These are phyloP conservation scores for Cryptomeria japonica DNA, from an alignment of 75 land plant species.

Conservation along the genomic window DNA sequence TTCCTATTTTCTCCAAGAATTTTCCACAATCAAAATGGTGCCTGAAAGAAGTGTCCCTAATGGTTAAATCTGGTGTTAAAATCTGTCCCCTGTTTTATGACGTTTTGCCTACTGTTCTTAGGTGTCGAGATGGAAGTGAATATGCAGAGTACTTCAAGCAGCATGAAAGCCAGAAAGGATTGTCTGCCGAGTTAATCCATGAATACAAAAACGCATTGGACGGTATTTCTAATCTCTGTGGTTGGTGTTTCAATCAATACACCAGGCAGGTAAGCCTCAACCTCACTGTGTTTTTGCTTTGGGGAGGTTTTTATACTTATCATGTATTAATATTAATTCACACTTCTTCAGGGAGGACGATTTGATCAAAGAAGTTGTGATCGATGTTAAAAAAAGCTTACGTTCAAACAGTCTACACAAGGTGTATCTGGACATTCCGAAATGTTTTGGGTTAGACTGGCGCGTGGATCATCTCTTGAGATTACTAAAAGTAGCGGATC, in stretches of 20 bases:
- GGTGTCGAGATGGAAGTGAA: background rate
- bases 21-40: background rate
- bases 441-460: background rate
- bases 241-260: background rate
- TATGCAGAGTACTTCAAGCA: background rate
- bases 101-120: background rate
- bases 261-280: background rate
- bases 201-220: background rate
- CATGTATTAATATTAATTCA: background rate
- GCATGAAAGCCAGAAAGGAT: background rate
- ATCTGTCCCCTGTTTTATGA: background rate
- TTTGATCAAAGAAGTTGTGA: background rate
- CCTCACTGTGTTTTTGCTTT: background rate
- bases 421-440: background rate
- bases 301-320: background rate
- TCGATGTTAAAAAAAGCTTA: background rate
- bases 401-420: background rate
- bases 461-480: background rate
- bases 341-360: background rate
- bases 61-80: background rate
- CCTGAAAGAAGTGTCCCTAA: background rate
- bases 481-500: background rate
- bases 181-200: background rate
- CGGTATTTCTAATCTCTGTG: background rate
- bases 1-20: background rate